Conservation (phyloP, 2,329 filamentous ascomycete species). For the Tolypocladium tropicale region DNA sequence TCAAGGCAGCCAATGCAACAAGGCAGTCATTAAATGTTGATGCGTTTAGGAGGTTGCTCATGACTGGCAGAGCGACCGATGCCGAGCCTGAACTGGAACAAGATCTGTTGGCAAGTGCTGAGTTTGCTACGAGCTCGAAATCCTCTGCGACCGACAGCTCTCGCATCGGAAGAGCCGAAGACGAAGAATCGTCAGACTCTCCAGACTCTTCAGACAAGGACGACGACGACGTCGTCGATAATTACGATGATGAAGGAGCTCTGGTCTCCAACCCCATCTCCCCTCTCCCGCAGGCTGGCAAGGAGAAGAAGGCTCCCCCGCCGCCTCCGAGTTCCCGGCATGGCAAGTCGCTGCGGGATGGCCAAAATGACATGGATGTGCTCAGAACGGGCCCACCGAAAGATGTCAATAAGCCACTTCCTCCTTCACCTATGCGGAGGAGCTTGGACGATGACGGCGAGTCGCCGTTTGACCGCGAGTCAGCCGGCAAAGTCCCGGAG, state of each 20-base stretch:
- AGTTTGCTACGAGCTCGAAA: background rate
- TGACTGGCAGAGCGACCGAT: slow-evolving; percentile 55
- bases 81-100: background rate
- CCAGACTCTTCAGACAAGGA: slow-evolving; percentile 1
- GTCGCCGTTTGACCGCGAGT: slow-evolving; percentile 43
- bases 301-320: slow-evolving; percentile 54
- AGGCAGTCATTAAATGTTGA: slow-evolving; percentile 59
- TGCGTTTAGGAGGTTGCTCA: slow-evolving; percentile 63
- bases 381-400: slow-evolving; percentile 6
- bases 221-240: background rate
- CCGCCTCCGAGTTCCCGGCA: slow-evolving; percentile 66
- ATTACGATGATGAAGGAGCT: background rate
- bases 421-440: slow-evolving; percentile 38
- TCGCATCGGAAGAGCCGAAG: background rate
- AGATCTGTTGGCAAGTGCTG: background rate
- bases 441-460: slow-evolving; percentile 37
- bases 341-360: slow-evolving; percentile 57
- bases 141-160: background rate
- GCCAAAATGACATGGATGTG: background rate
- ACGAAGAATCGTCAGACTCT: background rate
- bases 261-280: background rate
- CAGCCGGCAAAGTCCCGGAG: slow-evolving; percentile 41
- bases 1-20: slow-evolving; percentile 20
- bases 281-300: slow-evolving; percentile 8
- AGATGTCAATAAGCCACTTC: slow-evolving; percentile 43